Evolutionary conservation across 1,139 yeast species (phyloP).

Genomic region (Hansenula anomala): DNA sequence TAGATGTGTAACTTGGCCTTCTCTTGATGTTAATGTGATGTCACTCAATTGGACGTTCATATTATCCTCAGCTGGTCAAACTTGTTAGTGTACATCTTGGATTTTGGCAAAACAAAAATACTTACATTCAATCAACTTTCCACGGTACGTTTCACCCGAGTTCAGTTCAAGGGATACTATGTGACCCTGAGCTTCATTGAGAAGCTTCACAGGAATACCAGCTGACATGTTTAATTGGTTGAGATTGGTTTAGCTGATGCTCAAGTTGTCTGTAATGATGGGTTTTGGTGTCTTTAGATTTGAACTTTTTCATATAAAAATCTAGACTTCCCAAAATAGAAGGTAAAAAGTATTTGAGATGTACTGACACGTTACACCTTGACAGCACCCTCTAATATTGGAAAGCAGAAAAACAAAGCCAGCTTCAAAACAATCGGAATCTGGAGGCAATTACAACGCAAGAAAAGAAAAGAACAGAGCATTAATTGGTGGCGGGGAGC

Average conservation of each 20-base stretch:
- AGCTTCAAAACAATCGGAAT: not conserved
- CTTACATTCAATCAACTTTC: constrained; percentile 69
- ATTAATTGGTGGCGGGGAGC: not conserved
- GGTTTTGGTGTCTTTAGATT: no score
- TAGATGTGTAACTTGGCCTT: constrained; percentile 73
- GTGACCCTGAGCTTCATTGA: constrained; percentile 90
- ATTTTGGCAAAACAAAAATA: constrained; percentile 6
- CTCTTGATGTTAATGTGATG: constrained; percentile 71
- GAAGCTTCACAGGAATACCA: constrained; percentile 80
- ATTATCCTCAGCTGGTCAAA: constrained; percentile 63
- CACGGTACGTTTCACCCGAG: constrained; percentile 85
- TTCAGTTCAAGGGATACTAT: constrained; percentile 75
- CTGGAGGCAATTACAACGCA: not conserved
- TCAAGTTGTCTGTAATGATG: no score
- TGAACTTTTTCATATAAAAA: not conserved
- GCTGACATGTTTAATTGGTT: constrained; percentile 26
- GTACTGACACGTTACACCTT: not conserved
- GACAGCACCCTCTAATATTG: not conserved
- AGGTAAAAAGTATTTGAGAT: constrained; percentile 1
- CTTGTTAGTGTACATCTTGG: no score
- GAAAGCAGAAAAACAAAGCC: not conserved
- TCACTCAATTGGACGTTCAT: constrained; percentile 90
- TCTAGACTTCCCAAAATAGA: constrained; percentile 8
- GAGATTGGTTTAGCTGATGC: no score
- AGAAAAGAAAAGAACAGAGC: not conserved